Conservation (phyloP, 116 monocot genomes). For the Papilionanthe hybrid region DNA sequence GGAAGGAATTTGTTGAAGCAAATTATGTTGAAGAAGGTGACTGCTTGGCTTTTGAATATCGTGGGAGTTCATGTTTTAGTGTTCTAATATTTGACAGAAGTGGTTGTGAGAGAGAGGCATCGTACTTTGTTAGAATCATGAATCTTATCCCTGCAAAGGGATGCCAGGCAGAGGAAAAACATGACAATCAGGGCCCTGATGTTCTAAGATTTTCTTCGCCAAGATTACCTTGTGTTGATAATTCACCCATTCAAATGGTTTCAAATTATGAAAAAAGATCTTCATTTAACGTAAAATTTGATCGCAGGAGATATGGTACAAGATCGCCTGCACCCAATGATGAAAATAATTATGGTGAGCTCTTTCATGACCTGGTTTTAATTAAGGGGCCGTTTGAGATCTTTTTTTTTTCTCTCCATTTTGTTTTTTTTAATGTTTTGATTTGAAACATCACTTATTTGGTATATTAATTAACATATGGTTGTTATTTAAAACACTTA, state of each 20-base stretch:
- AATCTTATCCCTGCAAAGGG: background rate
- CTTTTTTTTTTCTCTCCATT: too few relatives aligned
- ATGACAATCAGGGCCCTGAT: background rate
- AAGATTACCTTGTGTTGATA: background rate
- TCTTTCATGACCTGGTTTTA: background rate
- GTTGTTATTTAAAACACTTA: too few relatives aligned
- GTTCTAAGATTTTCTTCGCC: too few relatives aligned
- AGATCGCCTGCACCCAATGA: too few relatives aligned
- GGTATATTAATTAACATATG: too few relatives aligned
- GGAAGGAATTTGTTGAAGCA: constrained; percentile 4
- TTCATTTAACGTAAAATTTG: background rate
- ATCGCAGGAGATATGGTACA: background rate
- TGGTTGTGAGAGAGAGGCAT: constrained; percentile 5
- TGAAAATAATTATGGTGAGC: too few relatives aligned
- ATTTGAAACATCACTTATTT: too few relatives aligned
- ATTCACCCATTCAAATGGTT: background rate
- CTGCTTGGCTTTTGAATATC: constrained; percentile 1
- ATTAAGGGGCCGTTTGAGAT: too few relatives aligned
- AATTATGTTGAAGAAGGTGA: constrained; percentile 2
- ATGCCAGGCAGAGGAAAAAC: background rate
- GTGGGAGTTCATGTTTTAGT: background rate
- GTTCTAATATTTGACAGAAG: constrained; percentile 2
- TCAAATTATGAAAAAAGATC: background rate
- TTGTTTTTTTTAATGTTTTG: too few relatives aligned
- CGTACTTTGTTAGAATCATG: background rate